Base-by-base conservation (phyloP, 805 yeast genomes). In the Lachancea nothofagi region DNA sequence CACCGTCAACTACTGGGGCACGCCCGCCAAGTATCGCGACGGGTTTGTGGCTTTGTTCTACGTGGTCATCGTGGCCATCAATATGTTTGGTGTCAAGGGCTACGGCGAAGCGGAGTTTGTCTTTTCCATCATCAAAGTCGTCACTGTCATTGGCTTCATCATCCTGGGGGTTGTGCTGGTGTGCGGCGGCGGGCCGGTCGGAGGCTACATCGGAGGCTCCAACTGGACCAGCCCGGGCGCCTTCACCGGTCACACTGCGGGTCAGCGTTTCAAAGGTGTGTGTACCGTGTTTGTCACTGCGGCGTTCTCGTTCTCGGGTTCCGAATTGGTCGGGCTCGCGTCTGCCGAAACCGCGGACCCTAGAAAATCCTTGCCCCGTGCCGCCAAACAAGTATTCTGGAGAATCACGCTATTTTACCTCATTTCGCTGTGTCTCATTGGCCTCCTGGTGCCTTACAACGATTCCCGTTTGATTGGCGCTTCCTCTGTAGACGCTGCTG, bases 161-260 rank as follows among this genome's bases (percentile, higher is more conserved):
- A 74, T 78, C 44, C 55, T 74, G 19, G 82, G 80, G 18, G 58
- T 70, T 40, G 64, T 74, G 10, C 53, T 75, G 13, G 55, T 69
- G 7, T 64, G 71, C 50, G 77, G 76, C 44, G 72, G 71, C 38
- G 69, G 71, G 37, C 77, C 78, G 41, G 53, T 51, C n/a, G 46
- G 45, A n/a, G 70, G 68, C 2, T 66, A 67, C 41, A 55, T 72
- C 24, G 70, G 74, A 33, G 71, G 68, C 25, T 55, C 55, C 36
- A 67, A 72, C 51, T 74, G 77, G 72, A 55, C 59, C 43, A 44
- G 65, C 34, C 78, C 78, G 9, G 90, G 89, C 34, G 78, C 87
- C 1, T 80, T 83, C 53, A n/a, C n/a, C n/a, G n/a, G n/a, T n/a
- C n/a, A n/a, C n/a, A n/a, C n/a, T n/a, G n/a, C n/a, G n/a, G 74